Evolutionary conservation across 2,329 filamentous ascomycete genomes (phyloP), one percentile per base, ranked within the genome.

Genomic region (Elsinoe australis): DNA sequence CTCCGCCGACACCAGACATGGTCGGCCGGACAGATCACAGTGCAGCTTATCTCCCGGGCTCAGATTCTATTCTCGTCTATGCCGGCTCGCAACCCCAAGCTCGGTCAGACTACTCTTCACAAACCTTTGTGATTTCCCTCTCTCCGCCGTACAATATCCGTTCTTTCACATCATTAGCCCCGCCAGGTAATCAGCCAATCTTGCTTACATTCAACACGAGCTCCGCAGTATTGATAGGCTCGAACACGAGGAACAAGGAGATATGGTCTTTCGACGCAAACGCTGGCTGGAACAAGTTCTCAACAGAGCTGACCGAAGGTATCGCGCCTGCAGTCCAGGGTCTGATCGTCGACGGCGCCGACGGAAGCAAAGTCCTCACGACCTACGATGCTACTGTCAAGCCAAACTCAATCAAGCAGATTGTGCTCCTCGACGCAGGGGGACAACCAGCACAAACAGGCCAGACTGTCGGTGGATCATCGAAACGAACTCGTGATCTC

Each of bases 281-380:
- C 3, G 66, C 67, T 28, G 78, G 75, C 31, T 95, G 87, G 88
- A 62, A 71, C 24, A 71, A 82, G 55, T 78, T 86, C 5, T 78
- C 80, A 5, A 76, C 79, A 2, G 75, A 75, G 3, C 69, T 95
- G 18, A 71, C 76, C 0, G 64, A 73, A 10, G 55, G 60, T n/a
- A 47, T 66, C 33, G 50, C 59, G 15, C 33, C 57, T 19, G 54
- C 54, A n/a, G 52, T 59, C 14, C 56, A 58, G 35, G 78, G 80
- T 1, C 72, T 79, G 0, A 59, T 95, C 3, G 67, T 94, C n/a
- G 69, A 71, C 9, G 85, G 83, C 17, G 75, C 79, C 33, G 87
- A 95, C 62, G 80, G 76, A 21, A 89, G 84, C 64, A 89, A 86
- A 61, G 79, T 82, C 31, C 69, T 96, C 14, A 80, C 88, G 56